Evolutionary conservation across 192 early-diverging fungal genomes (phyloP), one percentile per base, ranked within the genome.

Genomic region (Podila epigama): DNA sequence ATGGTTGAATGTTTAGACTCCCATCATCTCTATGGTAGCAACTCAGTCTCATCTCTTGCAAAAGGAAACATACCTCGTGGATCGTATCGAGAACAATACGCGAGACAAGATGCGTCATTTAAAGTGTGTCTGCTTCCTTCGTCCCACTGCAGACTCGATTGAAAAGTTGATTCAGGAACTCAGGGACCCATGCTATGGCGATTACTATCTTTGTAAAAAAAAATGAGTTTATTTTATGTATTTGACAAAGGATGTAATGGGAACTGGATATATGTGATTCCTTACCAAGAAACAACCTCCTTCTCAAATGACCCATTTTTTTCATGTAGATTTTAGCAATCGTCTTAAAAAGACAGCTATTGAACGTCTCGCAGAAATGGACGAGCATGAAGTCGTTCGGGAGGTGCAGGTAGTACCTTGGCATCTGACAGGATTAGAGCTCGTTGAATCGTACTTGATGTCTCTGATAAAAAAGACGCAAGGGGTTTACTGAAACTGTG

Each of bases 101-200:
- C 83, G 95, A 28, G 97, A 98, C 59, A 91, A 89, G 75, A 96
- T 99, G 94, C 88, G 89, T 33, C 98, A 99, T 79, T 68, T 99
- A 39, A 97, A 97, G 73, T 98, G 97, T 66, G 82, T 99, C 35
- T 94, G 92, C 68, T 99, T 98, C 81, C 69, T 94, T 15, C 72
- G 98, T 48, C 96, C 97, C 1, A 93, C 96, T 0, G 81, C 86
- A 9, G 90, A 95, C 41, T 93, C 93, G 5, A 83, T 98, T 25
- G 94, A 94, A 75, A 89, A 86, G 29, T 73, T 99, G 57, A 85
- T 96, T 16, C 93, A 96, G 56, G 98, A 99, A 81, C 85, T 99
- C 29, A 78, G 92, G 50, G 92, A 92, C 25, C 98, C 98, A 7
- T 87, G 89, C 39, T 99, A 97, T 82, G 95, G 94, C 53, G 96